phyloP scores from a whole-genome alignment of 2,329 filamentous ascomycete species.

The Zymoseptoria pseudotritici region DNA sequence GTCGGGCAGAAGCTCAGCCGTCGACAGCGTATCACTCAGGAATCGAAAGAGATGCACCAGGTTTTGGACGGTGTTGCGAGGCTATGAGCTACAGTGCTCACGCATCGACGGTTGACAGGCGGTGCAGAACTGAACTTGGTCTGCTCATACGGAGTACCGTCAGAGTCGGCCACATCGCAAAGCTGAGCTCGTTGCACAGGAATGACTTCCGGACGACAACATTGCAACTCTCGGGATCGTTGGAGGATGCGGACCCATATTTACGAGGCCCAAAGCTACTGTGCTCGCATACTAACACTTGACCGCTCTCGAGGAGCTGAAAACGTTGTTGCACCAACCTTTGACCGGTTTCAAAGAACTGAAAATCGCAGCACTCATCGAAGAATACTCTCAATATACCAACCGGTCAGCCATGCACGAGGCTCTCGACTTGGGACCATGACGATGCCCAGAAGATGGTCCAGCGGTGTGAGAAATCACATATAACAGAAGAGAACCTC shows the following conservation, averaged over 20 bases:
- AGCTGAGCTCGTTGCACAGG: not conserved
- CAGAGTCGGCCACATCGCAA: not conserved
- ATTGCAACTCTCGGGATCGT: too few relatives aligned
- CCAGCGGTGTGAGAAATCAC: not conserved
- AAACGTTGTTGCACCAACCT: too few relatives aligned
- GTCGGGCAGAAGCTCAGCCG: not conserved
- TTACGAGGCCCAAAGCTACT: not conserved
- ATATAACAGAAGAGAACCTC: not conserved
- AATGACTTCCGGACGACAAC: not conserved
- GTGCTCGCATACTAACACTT: not conserved
- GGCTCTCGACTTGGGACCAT: not conserved
- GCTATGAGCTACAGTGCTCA: not conserved
- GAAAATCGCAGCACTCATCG: too few relatives aligned
- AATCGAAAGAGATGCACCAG: not conserved
- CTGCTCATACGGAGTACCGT: not conserved
- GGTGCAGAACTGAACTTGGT: too few relatives aligned
- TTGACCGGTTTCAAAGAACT: too few relatives aligned
- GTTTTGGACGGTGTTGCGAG: not conserved
- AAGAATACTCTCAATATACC: not conserved
- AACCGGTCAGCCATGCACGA: not conserved
- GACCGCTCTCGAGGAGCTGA: not conserved
- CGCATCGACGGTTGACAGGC: too few relatives aligned
- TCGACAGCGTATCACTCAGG: not conserved
- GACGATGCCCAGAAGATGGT: not conserved
- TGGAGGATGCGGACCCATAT: not conserved